phyloP scores from a whole-genome alignment of 768 basidiomycete genomes.

The Chalciporus piperatus region DNA sequence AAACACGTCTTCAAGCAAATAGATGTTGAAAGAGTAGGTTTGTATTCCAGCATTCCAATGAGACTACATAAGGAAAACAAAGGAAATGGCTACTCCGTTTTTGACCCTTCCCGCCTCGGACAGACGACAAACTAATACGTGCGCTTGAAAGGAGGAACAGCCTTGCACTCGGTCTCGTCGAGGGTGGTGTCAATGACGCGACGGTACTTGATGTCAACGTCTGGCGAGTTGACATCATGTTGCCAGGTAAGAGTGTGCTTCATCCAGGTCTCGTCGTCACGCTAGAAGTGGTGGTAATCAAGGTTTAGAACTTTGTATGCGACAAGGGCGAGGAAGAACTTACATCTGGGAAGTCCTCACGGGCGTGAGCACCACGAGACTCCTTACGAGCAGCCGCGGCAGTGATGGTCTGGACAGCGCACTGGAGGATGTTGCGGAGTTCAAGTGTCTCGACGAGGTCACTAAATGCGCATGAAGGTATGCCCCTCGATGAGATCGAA shows the following conservation, averaged over 20 bases:
- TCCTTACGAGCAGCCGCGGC: constrained; percentile 93
- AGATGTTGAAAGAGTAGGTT: constrained; percentile 2
- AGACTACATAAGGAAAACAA: constrained; percentile 9
- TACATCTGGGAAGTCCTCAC: constrained; percentile 96
- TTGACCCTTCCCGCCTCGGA: background rate
- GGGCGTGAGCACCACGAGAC: constrained; percentile 97
- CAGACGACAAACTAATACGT: constrained; percentile 54
- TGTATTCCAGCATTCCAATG: constrained; percentile 8
- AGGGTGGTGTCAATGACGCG: constrained; percentile 80
- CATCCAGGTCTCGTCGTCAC: constrained; percentile 94
- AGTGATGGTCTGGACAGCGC: constrained; percentile 93
- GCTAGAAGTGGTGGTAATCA: constrained; percentile 40
- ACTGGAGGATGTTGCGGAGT: constrained; percentile 92
- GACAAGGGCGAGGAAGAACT: constrained; percentile 17
- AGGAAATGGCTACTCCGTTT: constrained; percentile 6
- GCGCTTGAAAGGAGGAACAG: constrained; percentile 97
- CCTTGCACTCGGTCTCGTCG: constrained; percentile 95
- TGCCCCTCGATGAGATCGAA: background rate
- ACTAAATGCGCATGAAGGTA: constrained; percentile 37
- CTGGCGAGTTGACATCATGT: constrained; percentile 66
- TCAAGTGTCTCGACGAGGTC: constrained; percentile 98
- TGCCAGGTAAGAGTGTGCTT: constrained; percentile 96
- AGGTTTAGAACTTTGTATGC: background rate
- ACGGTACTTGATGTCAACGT: constrained; percentile 90
- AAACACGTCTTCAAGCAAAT: background rate